A percentile compares a stretch with the other conserved stretches of the same genome.
phyloP scores from a whole-genome alignment of 257 asterid genomes.

The Asclepias syriaca region DNA sequence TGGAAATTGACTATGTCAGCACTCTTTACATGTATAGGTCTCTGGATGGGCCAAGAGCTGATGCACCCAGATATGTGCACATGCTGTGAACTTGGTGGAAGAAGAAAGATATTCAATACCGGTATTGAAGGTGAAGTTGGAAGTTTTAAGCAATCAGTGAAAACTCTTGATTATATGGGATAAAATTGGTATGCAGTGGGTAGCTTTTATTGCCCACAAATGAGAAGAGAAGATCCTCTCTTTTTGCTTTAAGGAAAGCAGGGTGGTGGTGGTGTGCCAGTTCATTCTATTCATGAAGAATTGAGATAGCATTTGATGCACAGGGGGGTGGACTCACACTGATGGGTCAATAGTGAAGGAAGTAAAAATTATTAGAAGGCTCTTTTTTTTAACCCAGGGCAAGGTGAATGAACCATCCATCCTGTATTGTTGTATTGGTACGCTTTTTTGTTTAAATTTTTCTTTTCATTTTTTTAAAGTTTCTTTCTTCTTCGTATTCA shows the following conservation, averaged over 20 bases:
- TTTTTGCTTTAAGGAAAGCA: conserved; percentile 12
- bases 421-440: conserved; percentile 24
- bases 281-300: conserved; percentile 4
- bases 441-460: conserved; percentile 6
- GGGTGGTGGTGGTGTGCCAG: neutral
- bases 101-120: conserved; percentile 3
- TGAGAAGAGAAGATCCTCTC: conserved; percentile 7
- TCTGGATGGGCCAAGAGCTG: conserved; percentile 47
- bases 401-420: conserved; percentile 16
- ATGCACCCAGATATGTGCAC: conserved; percentile 36
- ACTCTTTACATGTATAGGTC: conserved; percentile 51
- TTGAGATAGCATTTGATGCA: conserved; percentile 11
- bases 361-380: conserved; percentile 9
- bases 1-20: conserved; percentile 25
- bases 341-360: conserved; percentile 15
- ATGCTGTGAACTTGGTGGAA: conserved; percentile 27
- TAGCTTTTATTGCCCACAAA: conserved; percentile 17
- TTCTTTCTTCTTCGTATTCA: conserved; percentile 26
- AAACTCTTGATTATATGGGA: conserved; percentile 13
- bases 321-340: neutral
- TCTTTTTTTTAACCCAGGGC: conserved; percentile 4
- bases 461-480: neutral
- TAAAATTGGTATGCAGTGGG: conserved; percentile 10
- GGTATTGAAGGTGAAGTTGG: conserved; percentile 4
- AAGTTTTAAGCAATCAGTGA: conserved; percentile 6